A percentile compares a stretch with the other conserved stretches of the same genome.
These are phyloP conservation scores for Ceratonia siliqua DNA, from an alignment of 306 rosid genomes.

Conservation along the genomic window DNA sequence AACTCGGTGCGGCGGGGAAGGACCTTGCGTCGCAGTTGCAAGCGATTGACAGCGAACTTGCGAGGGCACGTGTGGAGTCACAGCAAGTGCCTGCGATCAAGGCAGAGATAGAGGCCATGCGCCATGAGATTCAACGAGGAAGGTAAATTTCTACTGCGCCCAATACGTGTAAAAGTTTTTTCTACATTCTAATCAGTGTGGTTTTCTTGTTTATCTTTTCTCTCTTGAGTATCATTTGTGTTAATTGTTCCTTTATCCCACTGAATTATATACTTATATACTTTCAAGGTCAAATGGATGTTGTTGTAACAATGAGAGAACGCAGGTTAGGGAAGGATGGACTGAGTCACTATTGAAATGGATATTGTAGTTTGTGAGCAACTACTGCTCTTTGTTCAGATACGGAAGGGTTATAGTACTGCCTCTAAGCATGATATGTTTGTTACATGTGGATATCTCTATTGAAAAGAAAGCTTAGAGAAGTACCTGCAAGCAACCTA, in stretches of 20 bases:
- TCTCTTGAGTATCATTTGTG: not conserved
- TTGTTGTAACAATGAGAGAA: not conserved
- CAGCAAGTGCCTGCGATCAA: constrained; percentile 46
- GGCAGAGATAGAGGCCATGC: constrained; percentile 58
- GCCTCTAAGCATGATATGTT: no score
- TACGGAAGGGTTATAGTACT: no score
- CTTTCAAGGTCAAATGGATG: not conserved
- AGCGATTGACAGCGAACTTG: constrained; percentile 47
- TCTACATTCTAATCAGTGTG: not conserved
- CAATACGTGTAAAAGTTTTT: not conserved
- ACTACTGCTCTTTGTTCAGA: no score
- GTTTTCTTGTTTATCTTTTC: not conserved
- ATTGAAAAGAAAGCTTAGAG: no score
- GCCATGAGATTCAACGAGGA: constrained; percentile 74
- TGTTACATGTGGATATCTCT: no score
- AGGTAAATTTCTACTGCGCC: constrained; percentile 48
- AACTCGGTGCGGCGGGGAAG: constrained; percentile 41
- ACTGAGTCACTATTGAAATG: not conserved
- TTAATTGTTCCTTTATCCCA: not conserved
- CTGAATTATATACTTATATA: not conserved
- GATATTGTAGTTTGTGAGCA: not conserved
- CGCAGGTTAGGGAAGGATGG: no score
- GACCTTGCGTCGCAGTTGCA: constrained; percentile 58
- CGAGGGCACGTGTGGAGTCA: constrained; percentile 46
- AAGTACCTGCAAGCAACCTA: no score